A percentile compares a stretch with the other conserved stretches of the same genome.
These are phyloP conservation scores for Phalaenopsis aphrodite DNA, from an alignment of 106 monocot species.

Conservation along the genomic window DNA sequence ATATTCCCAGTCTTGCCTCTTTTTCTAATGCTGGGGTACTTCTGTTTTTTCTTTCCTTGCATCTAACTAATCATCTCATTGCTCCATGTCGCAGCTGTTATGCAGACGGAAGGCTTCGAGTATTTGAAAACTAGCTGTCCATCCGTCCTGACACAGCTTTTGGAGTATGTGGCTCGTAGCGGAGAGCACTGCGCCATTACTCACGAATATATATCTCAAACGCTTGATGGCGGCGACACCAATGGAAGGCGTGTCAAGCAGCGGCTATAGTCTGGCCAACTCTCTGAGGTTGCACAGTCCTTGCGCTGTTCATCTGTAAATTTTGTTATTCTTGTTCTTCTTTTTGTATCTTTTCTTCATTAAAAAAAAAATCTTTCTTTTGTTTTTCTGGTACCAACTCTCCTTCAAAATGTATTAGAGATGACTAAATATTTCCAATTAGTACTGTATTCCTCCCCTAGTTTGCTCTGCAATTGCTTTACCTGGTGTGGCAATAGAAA, in stretches of 20 bases:
- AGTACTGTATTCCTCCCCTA: background rate
- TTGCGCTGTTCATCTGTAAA: background rate
- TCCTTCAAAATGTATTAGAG: background rate
- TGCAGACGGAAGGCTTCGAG: conserved; percentile 63
- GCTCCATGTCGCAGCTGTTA: conserved; percentile 41
- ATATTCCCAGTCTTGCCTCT: no score
- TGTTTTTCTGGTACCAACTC: background rate
- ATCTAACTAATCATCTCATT: background rate
- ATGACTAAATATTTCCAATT: background rate
- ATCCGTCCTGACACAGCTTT: conserved; percentile 36
- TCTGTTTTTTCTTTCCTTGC: background rate
- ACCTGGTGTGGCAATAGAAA: background rate
- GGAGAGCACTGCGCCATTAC: conserved; percentile 24
- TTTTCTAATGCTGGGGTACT: no score
- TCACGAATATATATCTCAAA: conserved; percentile 11
- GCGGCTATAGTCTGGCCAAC: conserved; percentile 11
- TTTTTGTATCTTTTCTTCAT: background rate
- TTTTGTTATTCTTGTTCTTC: background rate
- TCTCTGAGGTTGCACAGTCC: no score
- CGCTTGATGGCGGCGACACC: conserved; percentile 30
- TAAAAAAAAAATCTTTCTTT: background rate
- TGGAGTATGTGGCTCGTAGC: conserved; percentile 37
- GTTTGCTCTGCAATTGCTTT: background rate
- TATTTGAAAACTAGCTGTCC: conserved; percentile 57
- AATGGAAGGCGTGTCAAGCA: conserved; percentile 55